Evolutionary conservation across 1,284 basidiomycete genomes (phyloP), one percentile per base, ranked within the genome.

Genomic region (Naganishia sp.): DNA sequence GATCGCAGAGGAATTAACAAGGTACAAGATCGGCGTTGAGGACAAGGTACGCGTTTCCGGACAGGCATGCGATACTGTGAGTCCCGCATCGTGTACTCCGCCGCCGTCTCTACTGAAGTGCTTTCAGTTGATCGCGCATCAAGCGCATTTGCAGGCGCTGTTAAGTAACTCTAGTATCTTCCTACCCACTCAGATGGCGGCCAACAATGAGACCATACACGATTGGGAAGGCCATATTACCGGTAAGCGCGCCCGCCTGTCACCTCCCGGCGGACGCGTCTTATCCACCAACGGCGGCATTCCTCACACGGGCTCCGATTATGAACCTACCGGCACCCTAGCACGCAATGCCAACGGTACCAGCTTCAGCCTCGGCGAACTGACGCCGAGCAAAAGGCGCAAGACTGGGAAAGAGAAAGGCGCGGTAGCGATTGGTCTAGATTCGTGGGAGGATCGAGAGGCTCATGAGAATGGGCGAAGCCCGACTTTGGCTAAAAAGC

Each of bases 41-140:
- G 95, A 99, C 86, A 99, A 99, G 84, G 98, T 99, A 77, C 87
- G 94, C 74, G 94, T 98, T 67, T 94, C 94, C 11, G 92, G 90
- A 71, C 90, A 90, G 72, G 94, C 94, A 11, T 92, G 93, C 63
- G 95, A 99, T 81, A 90, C 83, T 16, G 84, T 85, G 70, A 72
- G 83, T 77, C 10, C 50, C 31, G 4, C 9, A 10, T 21, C 3
- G 10, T 4, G 6, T 16, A 49, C 15, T 33, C 1, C 5, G 18
- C 44, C 6, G 13, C 45, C 13, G 53, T 21, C 53, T 39, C 52
- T 42, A 4, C 13, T 54, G 43, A 21, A 50, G n/a, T 23, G 16
- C 46, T 7, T 23, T 33, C 69, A 86, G 79, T 85, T 95, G 75
- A 86, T 87, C 70, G 81, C 83, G 5, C 90, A 94, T 78, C 83